phyloP scores from a whole-genome alignment of 371 early-diverging fungal species.

The Mortierella sp. region DNA sequence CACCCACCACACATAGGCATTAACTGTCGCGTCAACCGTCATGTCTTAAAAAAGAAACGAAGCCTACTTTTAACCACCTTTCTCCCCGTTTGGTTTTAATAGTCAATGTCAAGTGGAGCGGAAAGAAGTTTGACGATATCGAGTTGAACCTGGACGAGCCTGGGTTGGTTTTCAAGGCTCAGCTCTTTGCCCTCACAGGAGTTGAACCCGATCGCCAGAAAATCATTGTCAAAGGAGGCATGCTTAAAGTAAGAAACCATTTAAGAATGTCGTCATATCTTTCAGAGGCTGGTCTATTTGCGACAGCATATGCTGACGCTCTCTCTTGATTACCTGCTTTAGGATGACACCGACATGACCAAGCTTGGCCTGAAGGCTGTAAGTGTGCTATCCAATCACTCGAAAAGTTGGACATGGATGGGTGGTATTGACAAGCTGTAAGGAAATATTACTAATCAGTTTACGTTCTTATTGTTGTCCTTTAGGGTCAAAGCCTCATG shows the following conservation, averaged over 20 bases:
- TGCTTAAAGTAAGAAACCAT: slow-evolving; percentile 78
- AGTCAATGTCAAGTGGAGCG: slow-evolving; percentile 94
- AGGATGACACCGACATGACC: slow-evolving; percentile 84
- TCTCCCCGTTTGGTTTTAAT: too few relatives aligned
- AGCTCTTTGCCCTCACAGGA: slow-evolving; percentile 93
- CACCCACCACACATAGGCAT: not conserved
- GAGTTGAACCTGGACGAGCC: slow-evolving; percentile 85
- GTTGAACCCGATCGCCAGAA: slow-evolving; percentile 96
- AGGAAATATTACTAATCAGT: not conserved
- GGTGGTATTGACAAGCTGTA: not conserved
- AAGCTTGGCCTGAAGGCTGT: slow-evolving; percentile 78
- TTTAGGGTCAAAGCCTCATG: slow-evolving; percentile 76
- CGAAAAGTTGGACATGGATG: not conserved
- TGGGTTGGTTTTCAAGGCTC: slow-evolving; percentile 88
- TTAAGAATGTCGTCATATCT: not conserved
- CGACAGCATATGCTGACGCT: not conserved
- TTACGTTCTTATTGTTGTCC: not conserved
- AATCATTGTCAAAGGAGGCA: slow-evolving; percentile 94
- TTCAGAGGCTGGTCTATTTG: not conserved
- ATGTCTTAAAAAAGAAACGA: too few relatives aligned
- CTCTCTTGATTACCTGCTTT: not conserved
- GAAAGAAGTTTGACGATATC: slow-evolving; percentile 87
- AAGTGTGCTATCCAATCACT: slow-evolving; percentile 18
- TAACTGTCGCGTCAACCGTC: too few relatives aligned
- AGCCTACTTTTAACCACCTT: too few relatives aligned